phyloP scores from a whole-genome alignment of 2,329 filamentous ascomycete species.

The Neopestalotiopsis sp. region DNA sequence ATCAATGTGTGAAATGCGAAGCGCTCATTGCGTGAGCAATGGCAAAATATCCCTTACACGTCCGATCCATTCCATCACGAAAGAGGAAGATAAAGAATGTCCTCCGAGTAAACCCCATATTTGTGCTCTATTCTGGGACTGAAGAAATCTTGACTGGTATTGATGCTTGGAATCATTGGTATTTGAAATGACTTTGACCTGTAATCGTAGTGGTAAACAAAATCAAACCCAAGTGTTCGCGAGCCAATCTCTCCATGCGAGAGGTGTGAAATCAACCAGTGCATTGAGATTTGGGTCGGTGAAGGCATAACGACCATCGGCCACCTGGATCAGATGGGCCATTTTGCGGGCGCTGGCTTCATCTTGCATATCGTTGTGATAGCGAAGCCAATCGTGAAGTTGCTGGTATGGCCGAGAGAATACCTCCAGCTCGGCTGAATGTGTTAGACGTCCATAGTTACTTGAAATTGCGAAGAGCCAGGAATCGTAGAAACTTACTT shows the following conservation, averaged over 20 bases:
- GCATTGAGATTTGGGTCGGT: slow-evolving; percentile 63
- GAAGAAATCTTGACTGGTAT: not conserved
- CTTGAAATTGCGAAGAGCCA: slow-evolving; percentile 4
- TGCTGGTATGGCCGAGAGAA: slow-evolving; percentile 44
- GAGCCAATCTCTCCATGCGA: slow-evolving; percentile 61
- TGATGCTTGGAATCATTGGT: too few species aligned
- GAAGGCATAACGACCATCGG: slow-evolving; percentile 71
- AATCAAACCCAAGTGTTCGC: slow-evolving; percentile 46
- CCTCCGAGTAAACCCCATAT: not conserved
- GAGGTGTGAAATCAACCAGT: slow-evolving; percentile 50
- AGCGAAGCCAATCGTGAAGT: slow-evolving; percentile 43
- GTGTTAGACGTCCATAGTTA: slow-evolving; percentile 26
- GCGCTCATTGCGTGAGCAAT: slow-evolving; percentile 14
- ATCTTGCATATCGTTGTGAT: slow-evolving; percentile 52
- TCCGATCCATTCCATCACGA: not conserved
- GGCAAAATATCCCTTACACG: not conserved
- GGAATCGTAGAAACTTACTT: slow-evolving; percentile 40
- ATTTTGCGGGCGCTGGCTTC: slow-evolving; percentile 57
- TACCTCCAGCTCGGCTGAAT: slow-evolving; percentile 42
- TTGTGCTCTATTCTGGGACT: not conserved
- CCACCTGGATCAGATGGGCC: slow-evolving; percentile 69
- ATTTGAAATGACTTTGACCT: too few species aligned
- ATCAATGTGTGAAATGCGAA: slow-evolving; percentile 1
- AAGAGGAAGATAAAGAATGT: not conserved
- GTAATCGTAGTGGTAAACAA: not conserved